A percentile compares a stretch with the other conserved stretches of the same genome.
Evolutionary conservation across 495 filamentous ascomycete species (phyloP).

Genomic region (Aspergillus egyptiacus): DNA sequence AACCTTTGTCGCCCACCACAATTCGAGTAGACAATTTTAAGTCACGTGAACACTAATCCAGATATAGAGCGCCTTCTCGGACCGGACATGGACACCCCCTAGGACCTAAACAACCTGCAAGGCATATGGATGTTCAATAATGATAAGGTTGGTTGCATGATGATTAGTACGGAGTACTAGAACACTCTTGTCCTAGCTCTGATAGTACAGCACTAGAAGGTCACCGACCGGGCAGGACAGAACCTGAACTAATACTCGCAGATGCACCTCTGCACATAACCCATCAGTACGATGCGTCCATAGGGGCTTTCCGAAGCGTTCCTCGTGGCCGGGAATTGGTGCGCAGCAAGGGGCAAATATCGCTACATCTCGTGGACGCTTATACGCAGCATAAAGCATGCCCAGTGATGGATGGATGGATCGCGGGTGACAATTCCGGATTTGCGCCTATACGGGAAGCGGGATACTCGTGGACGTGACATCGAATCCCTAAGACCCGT

Average conservation of each 20-base stretch:
- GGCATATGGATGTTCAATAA: background rate
- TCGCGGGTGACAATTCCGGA: no score
- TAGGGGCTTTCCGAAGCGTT: background rate
- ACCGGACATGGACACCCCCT: background rate
- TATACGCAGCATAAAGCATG: no score
- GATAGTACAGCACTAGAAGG: no score
- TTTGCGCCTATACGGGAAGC: no score
- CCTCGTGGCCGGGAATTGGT: background rate
- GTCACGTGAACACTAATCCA: constrained; percentile 9
- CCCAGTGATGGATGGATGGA: no score
- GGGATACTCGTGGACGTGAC: no score
- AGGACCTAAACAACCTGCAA: background rate
- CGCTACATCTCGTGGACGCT: background rate
- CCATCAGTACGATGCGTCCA: no score
- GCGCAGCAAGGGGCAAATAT: constrained; percentile 2
- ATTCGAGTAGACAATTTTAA: background rate
- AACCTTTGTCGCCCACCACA: background rate
- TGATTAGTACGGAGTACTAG: no score
- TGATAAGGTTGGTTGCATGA: background rate
- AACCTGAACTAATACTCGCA: background rate
- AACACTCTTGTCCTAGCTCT: no score
- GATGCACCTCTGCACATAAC: background rate
- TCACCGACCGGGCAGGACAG: background rate
- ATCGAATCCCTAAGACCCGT: no score
- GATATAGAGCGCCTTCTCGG: background rate